Base-by-base conservation (phyloP, 441 rosid species). In the Iberis amara region DNA sequence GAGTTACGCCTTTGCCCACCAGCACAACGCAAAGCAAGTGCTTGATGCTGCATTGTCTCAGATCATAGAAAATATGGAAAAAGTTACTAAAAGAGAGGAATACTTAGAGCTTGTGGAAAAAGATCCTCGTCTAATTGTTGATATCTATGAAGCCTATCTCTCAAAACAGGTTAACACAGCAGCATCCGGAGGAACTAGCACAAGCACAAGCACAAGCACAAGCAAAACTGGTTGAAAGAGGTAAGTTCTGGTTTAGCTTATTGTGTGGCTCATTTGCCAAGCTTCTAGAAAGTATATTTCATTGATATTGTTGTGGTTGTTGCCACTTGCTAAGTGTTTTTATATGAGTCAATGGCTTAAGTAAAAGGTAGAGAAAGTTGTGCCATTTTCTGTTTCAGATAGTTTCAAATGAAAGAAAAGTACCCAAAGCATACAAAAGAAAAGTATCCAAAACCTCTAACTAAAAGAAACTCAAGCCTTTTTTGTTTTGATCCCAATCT, bases 1-100 rank as follows among this genome's bases (percentile, higher is more conserved):
- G 80, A 81, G 72, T 60, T 87, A 81, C 57, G 85, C 86, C 40
- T 87, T 87, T 55, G 96, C 95, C 1, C 90, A 85, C 68, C 96
- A 83, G 80, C 89, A 90, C 66, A 75, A 76, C 8, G 95, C 96
- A 1, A 81, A 80, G 61, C 80, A 68, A 18, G 37, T 87, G 69
- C 77, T 76, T 11, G 89, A 87, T 47, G 70, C 88, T 7, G 74
- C 98, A 0, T 53, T 87, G 66, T 75, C 79, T 0, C 55, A 79
- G 68, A 85, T 91, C 60, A 80, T 65, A 0, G 85, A 80, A 40
- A 81, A 85, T 68, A 91, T 91, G 95, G 94, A 80, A 31, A 87
- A 80, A 64, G 77, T 91, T 62, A 77, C 79, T 2, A 72, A 71
- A 63, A 50, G 71, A 41, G 81, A 85, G 39, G 90, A 81, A 68